Base-by-base conservation (phyloP, 768 basidiomycete species). In the Hortiboletus flavorubellus region DNA sequence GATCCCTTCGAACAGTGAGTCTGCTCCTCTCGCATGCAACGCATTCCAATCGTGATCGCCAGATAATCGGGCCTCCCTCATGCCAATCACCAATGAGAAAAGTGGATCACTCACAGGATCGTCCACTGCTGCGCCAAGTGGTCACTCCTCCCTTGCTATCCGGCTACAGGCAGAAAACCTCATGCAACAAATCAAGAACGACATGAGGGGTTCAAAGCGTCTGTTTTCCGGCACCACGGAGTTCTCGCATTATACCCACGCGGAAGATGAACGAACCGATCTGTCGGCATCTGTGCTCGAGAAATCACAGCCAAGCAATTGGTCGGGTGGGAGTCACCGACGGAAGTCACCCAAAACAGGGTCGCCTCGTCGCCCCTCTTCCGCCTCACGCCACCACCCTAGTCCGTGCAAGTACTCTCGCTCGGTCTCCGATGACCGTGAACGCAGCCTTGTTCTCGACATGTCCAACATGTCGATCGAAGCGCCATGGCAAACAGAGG, bases 111-210 rank as follows among this genome's bases (percentile, higher is more conserved):
- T 64, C 9, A 44, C 60, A 1, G 63, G 62, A 2, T 65, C 72
- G 15, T 64, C 69, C 12, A 68, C 68, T 8, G 68, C 68, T 10
- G 71, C 68, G 21, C 68, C 68, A 11, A 72, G 72, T 18, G 62
- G 75, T 3, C 81, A 82, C 54, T 85, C 87, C 0, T 86, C 89
- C 8, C 75, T 84, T 21, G 80, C 79, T 9, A 90, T 90, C 67
- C 82, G 91, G 40, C 77, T 83, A 61, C 85, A 91, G 61, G 93
- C 90, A 12, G 88, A 83, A 9, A 83, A 78, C 26, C 71, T 95
- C 44, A 93, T 95, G 89, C 87, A 87, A 26, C 89, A 91, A 60
- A 92, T 94, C 59, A 87, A 87, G 70, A 80, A 77, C 54, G 89
- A 91, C 62, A 83, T 91, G 79, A 65, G 60, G 48, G 80, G 84